Conservation (phyloP, 805 yeast species). For the Monosporozyma solicola region DNA sequence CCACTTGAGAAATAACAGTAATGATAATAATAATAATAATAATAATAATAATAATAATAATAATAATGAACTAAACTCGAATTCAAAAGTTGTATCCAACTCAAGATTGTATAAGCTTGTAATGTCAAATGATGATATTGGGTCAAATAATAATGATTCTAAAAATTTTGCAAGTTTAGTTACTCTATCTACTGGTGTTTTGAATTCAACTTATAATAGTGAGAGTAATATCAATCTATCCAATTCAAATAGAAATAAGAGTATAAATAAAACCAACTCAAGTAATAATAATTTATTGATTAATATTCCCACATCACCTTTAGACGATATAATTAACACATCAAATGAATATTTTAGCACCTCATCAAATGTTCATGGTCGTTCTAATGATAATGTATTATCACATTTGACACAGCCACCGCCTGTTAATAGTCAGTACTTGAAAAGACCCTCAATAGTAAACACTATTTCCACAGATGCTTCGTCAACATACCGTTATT, state of each 20-base stretch:
- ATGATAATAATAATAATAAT: not conserved
- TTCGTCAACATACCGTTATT: not conserved
- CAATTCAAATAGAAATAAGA: not conserved
- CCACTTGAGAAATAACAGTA: not conserved
- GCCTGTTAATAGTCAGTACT: not conserved
- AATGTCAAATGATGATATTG: not conserved
- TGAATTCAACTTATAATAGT: constrained; percentile 1
- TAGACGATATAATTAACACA: not conserved
- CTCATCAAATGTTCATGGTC: not conserved
- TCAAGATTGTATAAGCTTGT: constrained; percentile 1
- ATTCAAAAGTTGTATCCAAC: not conserved
- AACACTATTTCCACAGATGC: not conserved
- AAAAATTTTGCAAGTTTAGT: constrained; percentile 5
- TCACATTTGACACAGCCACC: not conserved
- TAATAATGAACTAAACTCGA: not conserved
- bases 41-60: not conserved
- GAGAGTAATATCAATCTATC: not conserved
- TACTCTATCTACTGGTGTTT: constrained; percentile 9
- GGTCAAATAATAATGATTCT: not conserved
- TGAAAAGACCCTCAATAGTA: not conserved
- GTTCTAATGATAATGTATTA: not conserved
- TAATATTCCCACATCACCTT: not conserved
- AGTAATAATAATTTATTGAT: not conserved
- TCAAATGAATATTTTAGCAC: constrained; percentile 1
- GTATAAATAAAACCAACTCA: not conserved